Evolutionary conservation across 495 filamentous ascomycete species (phyloP), one percentile per base, ranked within the genome.

Genomic region (Cladorrhinum samala): DNA sequence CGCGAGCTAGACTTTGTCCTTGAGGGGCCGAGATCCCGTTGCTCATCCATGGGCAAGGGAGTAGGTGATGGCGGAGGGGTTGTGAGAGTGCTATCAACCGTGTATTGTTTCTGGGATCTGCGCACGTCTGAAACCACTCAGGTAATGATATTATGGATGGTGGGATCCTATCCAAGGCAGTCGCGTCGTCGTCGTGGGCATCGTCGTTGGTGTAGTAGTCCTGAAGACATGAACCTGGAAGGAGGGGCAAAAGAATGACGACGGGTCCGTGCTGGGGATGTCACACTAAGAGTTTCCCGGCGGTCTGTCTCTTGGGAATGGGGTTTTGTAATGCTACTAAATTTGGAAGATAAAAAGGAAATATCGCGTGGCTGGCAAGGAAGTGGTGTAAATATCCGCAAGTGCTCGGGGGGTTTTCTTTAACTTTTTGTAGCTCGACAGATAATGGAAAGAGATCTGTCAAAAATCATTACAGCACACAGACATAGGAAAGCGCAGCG

Each of bases 201-300:
- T n/a, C n/a, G n/a, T n/a, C n/a, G n/a, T 27, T 14, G 24, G 14
- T 47, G 45, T n/a, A 33, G 27, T 6, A 33, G 27, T 33, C 27
- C 11, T 33, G 27, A n/a, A n/a, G n/a, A n/a, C n/a, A n/a, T n/a
- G n/a, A 33, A 33, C 27, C 27, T 47, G 9, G 24, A 27, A n/a
- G 21, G 24, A 19, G 45, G 45, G 45, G 23, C 21, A 47, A 47
- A 47, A 47, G 45, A 33, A 47, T 47, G 45, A 47, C 45, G 45
- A 47, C 11, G n/a, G 19, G 13, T 24, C 42, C n/a, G 39, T 41
- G 39, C 30, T n/a, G n/a, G n/a, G n/a, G n/a, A n/a, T n/a, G n/a
- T n/a, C n/a, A n/a, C n/a, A n/a, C n/a, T n/a, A n/a, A n/a, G n/a
- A n/a, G n/a, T n/a, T n/a, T n/a, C n/a, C n/a, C n/a, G n/a, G 30